Evolutionary conservation across 306 rosid species (phyloP).

Genomic region (Alnus glutinosa): DNA sequence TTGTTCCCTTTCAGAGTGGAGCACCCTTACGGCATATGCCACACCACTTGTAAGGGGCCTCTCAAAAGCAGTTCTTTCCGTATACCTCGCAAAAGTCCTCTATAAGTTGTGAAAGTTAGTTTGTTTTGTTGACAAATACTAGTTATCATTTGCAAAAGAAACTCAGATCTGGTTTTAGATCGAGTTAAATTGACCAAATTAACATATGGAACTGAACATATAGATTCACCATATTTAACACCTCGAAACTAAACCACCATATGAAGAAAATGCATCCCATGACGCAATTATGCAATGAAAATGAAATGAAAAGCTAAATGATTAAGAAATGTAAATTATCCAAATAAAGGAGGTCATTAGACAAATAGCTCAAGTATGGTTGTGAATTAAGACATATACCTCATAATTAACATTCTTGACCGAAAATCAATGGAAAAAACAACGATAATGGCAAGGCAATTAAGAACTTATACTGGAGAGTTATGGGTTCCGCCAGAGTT

Average conservation of each 20-base stretch:
- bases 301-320: constrained; percentile 11
- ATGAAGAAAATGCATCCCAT: neutral
- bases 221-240: constrained; percentile 8
- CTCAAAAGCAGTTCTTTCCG: constrained; percentile 96
- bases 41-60: constrained; percentile 98
- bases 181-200: constrained; percentile 17
- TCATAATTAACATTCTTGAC: neutral
- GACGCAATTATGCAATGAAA: neutral
- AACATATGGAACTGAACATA: neutral
- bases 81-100: constrained; percentile 91
- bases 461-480: constrained; percentile 6
- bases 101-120: constrained; percentile 47
- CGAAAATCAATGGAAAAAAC: neutral
- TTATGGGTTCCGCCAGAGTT: constrained; percentile 2
- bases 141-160: constrained; percentile 17
- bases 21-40: constrained; percentile 98
- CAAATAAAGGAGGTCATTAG: neutral
- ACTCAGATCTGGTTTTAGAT: constrained; percentile 26
- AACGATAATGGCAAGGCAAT: neutral
- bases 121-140: constrained; percentile 21
- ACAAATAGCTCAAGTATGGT: constrained; percentile 1
- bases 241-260: neutral
- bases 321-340: neutral
- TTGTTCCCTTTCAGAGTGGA: constrained; percentile 88
- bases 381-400: constrained; percentile 16